Conservation (phyloP, 257 asterid genomes). For the Fraxinus pennsylvanica region DNA sequence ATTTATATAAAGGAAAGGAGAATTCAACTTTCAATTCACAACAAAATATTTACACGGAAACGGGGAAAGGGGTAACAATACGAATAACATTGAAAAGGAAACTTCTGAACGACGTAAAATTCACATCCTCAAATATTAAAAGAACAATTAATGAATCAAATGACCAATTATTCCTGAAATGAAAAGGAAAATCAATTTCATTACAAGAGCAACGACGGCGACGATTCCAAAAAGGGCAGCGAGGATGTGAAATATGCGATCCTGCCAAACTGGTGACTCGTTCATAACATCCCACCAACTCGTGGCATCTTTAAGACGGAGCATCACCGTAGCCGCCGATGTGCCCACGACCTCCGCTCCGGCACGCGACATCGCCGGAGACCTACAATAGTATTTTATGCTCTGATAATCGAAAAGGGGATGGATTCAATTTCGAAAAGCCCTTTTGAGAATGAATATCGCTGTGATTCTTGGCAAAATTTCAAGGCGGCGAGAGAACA, state of each 20-base stretch:
- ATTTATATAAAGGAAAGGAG: background rate
- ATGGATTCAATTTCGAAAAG: background rate
- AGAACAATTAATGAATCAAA: background rate
- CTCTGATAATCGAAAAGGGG: constrained; percentile 22
- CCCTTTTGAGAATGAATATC: background rate
- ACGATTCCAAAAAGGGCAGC: constrained; percentile 75
- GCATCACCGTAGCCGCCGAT: constrained; percentile 52
- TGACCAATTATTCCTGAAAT: background rate
- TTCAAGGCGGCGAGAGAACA: no score
- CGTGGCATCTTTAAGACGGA: constrained; percentile 59
- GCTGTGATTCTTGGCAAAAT: no score
- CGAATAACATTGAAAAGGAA: background rate
- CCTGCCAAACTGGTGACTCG: constrained; percentile 71
- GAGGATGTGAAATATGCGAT: constrained; percentile 68
- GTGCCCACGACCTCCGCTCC: constrained; percentile 46
- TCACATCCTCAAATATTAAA: background rate
- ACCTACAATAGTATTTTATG: constrained; percentile 24
- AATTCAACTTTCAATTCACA: background rate
- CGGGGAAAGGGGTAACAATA: background rate
- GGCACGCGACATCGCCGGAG: constrained; percentile 44
- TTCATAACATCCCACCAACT: constrained; percentile 86
- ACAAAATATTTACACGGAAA: background rate
- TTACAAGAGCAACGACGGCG: constrained; percentile 76
- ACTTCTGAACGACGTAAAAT: background rate
- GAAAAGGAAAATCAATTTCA: constrained; percentile 4